These are phyloP conservation scores for Lobosporangium transversale DNA, from an alignment of 192 early-diverging fungal genomes.

Conservation along the genomic window DNA sequence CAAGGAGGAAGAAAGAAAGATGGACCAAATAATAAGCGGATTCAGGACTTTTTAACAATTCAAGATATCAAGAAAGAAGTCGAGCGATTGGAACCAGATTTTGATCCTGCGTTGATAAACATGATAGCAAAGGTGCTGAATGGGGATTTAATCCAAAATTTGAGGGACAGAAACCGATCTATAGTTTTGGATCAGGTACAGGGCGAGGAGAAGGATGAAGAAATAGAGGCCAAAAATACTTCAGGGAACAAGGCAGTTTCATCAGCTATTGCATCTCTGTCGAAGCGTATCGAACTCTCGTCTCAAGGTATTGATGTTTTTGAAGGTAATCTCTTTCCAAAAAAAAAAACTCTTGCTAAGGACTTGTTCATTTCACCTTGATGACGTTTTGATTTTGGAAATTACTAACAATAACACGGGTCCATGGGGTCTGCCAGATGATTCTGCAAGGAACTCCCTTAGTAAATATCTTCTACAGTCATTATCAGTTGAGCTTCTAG, in stretches of 20 bases:
- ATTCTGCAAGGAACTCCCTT: conserved; percentile 30
- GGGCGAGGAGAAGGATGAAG: conserved; percentile 15
- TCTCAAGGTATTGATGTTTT: conserved; percentile 31
- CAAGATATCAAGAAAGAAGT: conserved; percentile 39
- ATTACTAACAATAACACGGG: too few species aligned
- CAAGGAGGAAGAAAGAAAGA: background rate
- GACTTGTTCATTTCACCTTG: too few species aligned
- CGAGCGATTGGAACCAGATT: conserved; percentile 32
- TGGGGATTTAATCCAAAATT: conserved; percentile 28
- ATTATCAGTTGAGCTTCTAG: conserved; percentile 23
- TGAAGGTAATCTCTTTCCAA: conserved; percentile 30
- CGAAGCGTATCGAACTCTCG: conserved; percentile 19
- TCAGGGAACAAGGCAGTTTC: background rate
- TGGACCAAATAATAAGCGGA: conserved; percentile 10
- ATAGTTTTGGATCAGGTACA: conserved; percentile 19
- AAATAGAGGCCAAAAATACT: background rate
- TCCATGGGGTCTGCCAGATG: background rate
- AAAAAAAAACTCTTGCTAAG: too few species aligned
- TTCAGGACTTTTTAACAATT: conserved; percentile 46
- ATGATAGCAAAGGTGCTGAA: conserved; percentile 21
- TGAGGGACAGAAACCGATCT: conserved; percentile 38
- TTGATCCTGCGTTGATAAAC: conserved; percentile 39
- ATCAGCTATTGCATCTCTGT: conserved; percentile 4
- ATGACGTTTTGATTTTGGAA: too few species aligned
- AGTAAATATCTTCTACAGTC: conserved; percentile 49